Conservation (phyloP, 257 asterid species). For the Solanum arcanum region DNA sequence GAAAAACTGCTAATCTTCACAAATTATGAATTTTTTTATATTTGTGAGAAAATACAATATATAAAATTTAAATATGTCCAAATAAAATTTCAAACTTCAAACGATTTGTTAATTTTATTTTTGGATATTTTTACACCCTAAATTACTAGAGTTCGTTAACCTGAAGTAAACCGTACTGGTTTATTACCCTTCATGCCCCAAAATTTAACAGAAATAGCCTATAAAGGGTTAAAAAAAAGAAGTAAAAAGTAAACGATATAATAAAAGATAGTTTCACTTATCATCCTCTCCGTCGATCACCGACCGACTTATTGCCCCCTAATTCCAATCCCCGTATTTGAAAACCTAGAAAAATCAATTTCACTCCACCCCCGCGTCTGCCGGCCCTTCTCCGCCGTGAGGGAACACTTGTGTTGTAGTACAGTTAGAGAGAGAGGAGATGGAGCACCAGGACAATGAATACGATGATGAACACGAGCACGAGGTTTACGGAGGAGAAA, state of each 20-base stretch:
- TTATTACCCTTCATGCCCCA: neutral
- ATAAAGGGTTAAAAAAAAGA: neutral
- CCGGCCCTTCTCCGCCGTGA: neutral
- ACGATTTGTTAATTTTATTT: neutral
- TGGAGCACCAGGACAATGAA: neutral
- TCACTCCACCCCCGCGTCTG: neutral
- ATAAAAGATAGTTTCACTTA: neutral
- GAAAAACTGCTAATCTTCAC: too few relatives aligned
- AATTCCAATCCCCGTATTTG: neutral
- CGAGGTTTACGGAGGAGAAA: slow-evolving; percentile 13
- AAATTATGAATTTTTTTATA: neutral
- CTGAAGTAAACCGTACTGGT: neutral
- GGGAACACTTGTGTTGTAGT: neutral
- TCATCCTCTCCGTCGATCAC: neutral
- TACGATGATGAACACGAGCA: slow-evolving; percentile 2
- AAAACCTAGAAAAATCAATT: neutral
- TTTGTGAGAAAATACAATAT: neutral
- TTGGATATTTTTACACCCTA: neutral
- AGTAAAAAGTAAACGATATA: neutral
- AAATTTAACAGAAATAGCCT: neutral
- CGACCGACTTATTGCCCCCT: neutral
- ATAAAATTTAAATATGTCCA: neutral
- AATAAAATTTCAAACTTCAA: too few relatives aligned
- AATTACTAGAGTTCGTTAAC: neutral
- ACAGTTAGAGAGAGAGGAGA: neutral